Conservation (phyloP, 257 asterid genomes). For the Solanum boliviense region DNA sequence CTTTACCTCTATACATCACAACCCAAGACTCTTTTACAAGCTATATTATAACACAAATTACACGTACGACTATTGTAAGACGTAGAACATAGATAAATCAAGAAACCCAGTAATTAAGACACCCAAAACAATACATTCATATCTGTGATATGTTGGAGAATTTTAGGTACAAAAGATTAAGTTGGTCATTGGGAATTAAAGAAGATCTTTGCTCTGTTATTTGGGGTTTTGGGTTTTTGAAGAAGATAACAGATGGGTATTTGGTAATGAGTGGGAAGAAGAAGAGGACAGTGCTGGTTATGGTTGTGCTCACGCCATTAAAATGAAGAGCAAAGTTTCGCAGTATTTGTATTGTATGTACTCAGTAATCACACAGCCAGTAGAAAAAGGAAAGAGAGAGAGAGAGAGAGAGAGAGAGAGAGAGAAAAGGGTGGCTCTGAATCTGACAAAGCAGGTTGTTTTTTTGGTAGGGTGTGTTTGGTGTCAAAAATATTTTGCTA, state of each 20-base stretch:
- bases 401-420: not conserved
- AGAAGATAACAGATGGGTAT: not conserved
- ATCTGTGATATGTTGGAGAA: not conserved
- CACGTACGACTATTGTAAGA: not conserved
- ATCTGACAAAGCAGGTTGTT: not conserved
- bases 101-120: not conserved
- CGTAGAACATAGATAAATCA: not conserved
- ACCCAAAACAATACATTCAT: not conserved
- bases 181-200: not conserved
- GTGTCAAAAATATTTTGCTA: not conserved
- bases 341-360: not conserved
- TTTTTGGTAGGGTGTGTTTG: not conserved
- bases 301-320: constrained; percentile 9
- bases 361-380: not conserved
- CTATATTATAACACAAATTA: not conserved
- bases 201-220: not conserved
- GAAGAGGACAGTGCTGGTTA: not conserved
- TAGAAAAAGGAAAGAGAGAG: not conserved
- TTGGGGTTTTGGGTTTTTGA: constrained; percentile 3
- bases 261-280: constrained; percentile 1
- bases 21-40: not conserved
- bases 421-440: constrained; percentile 10
- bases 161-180: not conserved
- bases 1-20: constrained; percentile 7
- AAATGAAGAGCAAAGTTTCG: constrained; percentile 3